phyloP scores from a whole-genome alignment of 2,329 filamentous ascomycete genomes.

The Aureobasidium melanogenum region DNA sequence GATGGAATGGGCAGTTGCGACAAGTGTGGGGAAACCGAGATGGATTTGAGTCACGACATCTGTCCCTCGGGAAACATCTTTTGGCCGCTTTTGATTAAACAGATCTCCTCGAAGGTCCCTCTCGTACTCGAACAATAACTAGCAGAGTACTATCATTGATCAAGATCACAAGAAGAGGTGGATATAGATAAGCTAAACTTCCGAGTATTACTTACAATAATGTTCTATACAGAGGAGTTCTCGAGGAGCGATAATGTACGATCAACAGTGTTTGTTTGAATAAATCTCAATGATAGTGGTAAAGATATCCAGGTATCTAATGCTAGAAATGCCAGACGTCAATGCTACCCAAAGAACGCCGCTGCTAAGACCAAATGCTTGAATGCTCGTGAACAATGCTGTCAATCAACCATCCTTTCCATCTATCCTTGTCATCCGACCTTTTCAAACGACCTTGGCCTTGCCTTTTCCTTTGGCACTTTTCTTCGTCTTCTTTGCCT shows the following conservation, averaged over 20 bases:
- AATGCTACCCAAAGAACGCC: neutral
- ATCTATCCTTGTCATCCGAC: no score
- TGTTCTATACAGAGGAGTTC: neutral
- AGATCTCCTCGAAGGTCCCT: neutral
- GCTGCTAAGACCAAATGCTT: neutral
- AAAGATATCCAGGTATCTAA: neutral
- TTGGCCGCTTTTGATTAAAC: neutral
- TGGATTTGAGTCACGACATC: neutral
- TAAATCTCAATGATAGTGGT: neutral
- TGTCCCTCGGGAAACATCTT: slow-evolving; percentile 10
- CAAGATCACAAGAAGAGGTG: neutral
- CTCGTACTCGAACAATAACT: no score
- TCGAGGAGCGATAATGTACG: neutral
- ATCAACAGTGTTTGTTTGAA: neutral
- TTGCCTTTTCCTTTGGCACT: neutral
- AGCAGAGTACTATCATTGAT: no score
- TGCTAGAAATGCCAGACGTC: neutral
- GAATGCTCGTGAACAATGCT: neutral
- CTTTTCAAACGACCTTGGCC: neutral
- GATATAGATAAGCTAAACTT: neutral
- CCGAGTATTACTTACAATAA: neutral
- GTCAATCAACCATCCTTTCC: neutral
- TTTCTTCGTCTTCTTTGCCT: neutral
- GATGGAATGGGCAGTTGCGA: neutral
- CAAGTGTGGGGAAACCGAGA: neutral